These are phyloP conservation scores for Monilinia vaccinii-corymbosi DNA, from an alignment of 2,329 filamentous ascomycete genomes.

Conservation along the genomic window DNA sequence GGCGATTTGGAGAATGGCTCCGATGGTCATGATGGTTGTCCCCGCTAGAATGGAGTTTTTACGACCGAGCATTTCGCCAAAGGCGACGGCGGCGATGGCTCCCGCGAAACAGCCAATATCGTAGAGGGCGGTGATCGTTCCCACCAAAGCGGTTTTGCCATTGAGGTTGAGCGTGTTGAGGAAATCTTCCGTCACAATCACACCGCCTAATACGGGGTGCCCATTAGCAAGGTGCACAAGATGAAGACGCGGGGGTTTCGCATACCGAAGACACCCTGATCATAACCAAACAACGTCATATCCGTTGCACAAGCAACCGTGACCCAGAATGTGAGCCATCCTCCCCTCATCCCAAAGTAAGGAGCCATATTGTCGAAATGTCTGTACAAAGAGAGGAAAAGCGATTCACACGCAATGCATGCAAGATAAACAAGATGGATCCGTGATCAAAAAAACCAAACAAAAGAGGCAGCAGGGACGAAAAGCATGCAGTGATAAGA, in stretches of 20 bases:
- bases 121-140: constrained; percentile 41
- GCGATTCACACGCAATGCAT: not conserved
- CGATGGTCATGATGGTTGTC: constrained; percentile 20
- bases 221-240: not conserved
- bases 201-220: constrained; percentile 33
- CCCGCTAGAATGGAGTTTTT: constrained; percentile 20
- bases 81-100: constrained; percentile 27
- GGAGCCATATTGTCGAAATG: constrained; percentile 1
- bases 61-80: constrained; percentile 32
- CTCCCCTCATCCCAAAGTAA: constrained; percentile 45
- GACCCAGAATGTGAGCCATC: constrained; percentile 49
- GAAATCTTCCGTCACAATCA: constrained; percentile 38
- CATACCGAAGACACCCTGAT: constrained; percentile 37
- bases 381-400: not conserved
- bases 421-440: not conserved
- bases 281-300: constrained; percentile 37
- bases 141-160: constrained; percentile 16
- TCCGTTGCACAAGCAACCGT: constrained; percentile 39
- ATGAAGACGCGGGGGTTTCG: not conserved
- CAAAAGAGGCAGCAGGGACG: not conserved
- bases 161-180: constrained; percentile 30
- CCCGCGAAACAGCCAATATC: constrained; percentile 41
- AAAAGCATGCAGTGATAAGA: not conserved
- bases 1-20: constrained; percentile 30
- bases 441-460: too few species aligned